phyloP scores from a whole-genome alignment of 148 eudicot species.

The Persicaria tinctoria region DNA sequence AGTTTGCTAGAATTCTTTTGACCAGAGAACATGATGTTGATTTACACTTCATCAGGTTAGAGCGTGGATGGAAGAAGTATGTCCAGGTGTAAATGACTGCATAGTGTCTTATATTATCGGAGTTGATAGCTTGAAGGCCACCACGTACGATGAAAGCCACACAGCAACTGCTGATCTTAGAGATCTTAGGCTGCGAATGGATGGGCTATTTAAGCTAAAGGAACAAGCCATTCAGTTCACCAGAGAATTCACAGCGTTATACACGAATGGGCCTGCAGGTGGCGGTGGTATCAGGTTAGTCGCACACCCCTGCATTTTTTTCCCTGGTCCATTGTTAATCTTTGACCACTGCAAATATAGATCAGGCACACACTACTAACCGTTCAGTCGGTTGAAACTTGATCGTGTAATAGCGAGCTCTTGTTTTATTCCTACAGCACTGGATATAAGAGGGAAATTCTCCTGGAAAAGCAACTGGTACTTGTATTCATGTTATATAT shows the following conservation, averaged over 20 bases:
- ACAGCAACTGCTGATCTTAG: conserved; percentile 20
- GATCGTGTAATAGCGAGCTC: neutral
- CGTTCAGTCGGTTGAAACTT: neutral
- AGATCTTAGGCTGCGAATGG: conserved; percentile 90
- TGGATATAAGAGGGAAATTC: conserved; percentile 75
- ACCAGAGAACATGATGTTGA: neutral
- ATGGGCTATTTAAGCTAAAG: conserved; percentile 72
- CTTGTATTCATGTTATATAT: neutral
- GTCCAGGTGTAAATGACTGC: conserved; percentile 45
- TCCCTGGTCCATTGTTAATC: neutral
- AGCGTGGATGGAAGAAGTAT: conserved; percentile 90
- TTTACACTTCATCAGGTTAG: conserved; percentile 44
- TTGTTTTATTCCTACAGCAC: conserved; percentile 43
- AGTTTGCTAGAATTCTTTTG: neutral
- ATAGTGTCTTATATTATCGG: conserved; percentile 84
- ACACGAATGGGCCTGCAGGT: conserved; percentile 97
- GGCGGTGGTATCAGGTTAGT: conserved; percentile 92
- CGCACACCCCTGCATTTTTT: neutral
- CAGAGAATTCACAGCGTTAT: conserved; percentile 75
- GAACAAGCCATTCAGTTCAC: conserved; percentile 65
- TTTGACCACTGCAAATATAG: neutral
- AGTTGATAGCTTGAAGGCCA: conserved; percentile 79
- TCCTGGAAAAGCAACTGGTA: conserved; percentile 72
- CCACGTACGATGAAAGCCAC: conserved; percentile 19
- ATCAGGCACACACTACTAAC: too few relatives aligned